phyloP scores from a whole-genome alignment of 2,329 filamentous ascomycete genomes.

The Beauveria scarabaeidicola region DNA sequence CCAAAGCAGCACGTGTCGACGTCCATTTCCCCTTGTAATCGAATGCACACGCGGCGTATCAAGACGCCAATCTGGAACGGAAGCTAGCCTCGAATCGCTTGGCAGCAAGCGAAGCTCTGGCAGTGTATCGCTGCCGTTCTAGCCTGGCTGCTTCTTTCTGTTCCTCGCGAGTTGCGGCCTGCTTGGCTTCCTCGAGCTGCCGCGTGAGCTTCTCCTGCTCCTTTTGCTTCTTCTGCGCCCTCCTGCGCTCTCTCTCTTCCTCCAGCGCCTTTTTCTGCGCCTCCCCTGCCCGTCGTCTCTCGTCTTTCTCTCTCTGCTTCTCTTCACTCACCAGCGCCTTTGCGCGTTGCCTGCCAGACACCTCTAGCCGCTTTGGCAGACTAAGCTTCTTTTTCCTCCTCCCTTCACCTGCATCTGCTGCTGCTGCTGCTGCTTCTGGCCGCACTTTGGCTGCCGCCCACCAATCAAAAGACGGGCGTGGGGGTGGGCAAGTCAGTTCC shows the following conservation, averaged over 20 bases:
- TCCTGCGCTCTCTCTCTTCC: neutral
- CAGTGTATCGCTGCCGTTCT: neutral
- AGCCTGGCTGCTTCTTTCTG: neutral
- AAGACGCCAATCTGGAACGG: neutral
- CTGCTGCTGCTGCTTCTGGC: conserved; percentile 1
- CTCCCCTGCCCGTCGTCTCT: neutral
- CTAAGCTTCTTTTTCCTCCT: neutral
- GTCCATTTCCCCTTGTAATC: neutral
- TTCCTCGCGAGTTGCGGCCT: neutral
- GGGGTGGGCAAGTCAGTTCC: conserved; percentile 24
- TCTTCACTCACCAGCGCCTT: conserved; percentile 2
- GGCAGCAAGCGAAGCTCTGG: neutral
- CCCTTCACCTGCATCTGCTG: neutral
- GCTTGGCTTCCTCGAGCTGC: neutral
- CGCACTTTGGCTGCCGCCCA: conserved; percentile 17
- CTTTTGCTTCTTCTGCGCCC: neutral
- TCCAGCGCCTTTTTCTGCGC: neutral
- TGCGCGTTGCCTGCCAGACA: conserved; percentile 4
- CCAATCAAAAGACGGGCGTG: conserved; percentile 26
- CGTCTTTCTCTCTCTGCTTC: neutral
- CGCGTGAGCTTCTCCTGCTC: neutral
- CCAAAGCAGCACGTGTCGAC: conserved; percentile 8
- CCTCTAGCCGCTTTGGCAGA: neutral
- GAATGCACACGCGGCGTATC: neutral
- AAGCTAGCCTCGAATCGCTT: neutral